Evolutionary conservation across 1,284 basidiomycete species (phyloP).

Genomic region (Trametes pubescens): DNA sequence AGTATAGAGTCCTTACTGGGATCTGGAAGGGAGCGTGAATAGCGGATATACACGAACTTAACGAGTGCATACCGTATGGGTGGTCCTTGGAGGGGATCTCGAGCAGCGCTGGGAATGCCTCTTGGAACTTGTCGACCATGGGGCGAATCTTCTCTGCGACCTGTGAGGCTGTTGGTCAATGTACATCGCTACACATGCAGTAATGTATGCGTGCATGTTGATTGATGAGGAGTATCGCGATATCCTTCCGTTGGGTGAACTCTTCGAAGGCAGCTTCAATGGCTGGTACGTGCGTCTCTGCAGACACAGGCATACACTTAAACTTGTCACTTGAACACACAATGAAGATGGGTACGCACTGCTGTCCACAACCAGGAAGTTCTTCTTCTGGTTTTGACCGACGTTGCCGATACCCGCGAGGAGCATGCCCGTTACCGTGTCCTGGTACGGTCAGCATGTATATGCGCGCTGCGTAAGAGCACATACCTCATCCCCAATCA

Average conservation of each 20-base stretch:
- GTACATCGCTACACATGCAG: neutral
- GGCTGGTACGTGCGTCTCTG: conserved; percentile 89
- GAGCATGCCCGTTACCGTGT: conserved; percentile 93
- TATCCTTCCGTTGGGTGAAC: conserved; percentile 91
- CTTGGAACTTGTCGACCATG: conserved; percentile 93
- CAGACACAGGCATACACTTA: neutral
- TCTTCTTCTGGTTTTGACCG: conserved; percentile 90
- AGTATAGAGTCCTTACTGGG: conserved; percentile 97
- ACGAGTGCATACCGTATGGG: conserved; percentile 72
- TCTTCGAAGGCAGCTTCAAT: conserved; percentile 94
- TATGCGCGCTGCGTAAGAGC: neutral
- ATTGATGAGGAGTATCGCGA: conserved; percentile 96
- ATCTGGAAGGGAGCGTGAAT: conserved; percentile 59
- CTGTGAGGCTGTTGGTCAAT: conserved; percentile 51
- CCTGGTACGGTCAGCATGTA: conserved; percentile 55
- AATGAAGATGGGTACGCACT: conserved; percentile 60
- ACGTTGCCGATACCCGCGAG: conserved; percentile 93
- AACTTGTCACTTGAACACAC: too few relatives aligned
- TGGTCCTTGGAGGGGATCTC: conserved; percentile 98
- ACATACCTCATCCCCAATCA: conserved; percentile 92
- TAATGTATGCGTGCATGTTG: conserved; percentile 77
- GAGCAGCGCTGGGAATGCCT: conserved; percentile 95
- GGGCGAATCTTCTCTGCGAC: conserved; percentile 97
- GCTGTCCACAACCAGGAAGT: conserved; percentile 91
- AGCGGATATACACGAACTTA: neutral